phyloP scores from a whole-genome alignment of 441 rosid genomes.

The Populus hybrid region DNA sequence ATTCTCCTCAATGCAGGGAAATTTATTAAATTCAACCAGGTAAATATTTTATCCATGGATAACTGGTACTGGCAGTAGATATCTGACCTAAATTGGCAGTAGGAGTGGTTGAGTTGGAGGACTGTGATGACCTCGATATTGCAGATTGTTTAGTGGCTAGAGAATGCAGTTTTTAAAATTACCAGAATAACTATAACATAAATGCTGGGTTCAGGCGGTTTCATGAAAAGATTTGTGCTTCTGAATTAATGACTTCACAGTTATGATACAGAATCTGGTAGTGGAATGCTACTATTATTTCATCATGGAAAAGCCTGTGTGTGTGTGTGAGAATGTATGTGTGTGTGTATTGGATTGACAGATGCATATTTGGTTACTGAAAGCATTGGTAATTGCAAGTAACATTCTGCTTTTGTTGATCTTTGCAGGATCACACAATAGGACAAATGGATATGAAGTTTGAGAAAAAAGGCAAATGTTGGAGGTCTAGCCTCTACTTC shows the following conservation, averaged over 20 bases:
- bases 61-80: background rate
- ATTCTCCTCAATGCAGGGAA: background rate
- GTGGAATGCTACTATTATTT: too few species aligned
- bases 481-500: background rate
- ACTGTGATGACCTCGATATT: background rate
- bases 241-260: too few species aligned
- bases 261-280: too few species aligned
- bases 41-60: too few species aligned
- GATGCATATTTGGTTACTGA: background rate
- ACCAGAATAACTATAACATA: background rate
- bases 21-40: background rate
- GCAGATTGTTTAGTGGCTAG: background rate
- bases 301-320: background rate
- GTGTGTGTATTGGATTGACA: too few species aligned
- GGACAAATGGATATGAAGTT: conserved; percentile 3
- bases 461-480: conserved; percentile 8
- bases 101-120: background rate
- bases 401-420: background rate
- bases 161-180: background rate
- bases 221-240: too few species aligned
- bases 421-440: conserved; percentile 19
- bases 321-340: too few species aligned
- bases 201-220: background rate
- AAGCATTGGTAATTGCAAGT: background rate
- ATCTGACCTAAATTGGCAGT: background rate